Base-by-base conservation (phyloP, 164 flowering plant species). In the Aristolochia californica region DNA sequence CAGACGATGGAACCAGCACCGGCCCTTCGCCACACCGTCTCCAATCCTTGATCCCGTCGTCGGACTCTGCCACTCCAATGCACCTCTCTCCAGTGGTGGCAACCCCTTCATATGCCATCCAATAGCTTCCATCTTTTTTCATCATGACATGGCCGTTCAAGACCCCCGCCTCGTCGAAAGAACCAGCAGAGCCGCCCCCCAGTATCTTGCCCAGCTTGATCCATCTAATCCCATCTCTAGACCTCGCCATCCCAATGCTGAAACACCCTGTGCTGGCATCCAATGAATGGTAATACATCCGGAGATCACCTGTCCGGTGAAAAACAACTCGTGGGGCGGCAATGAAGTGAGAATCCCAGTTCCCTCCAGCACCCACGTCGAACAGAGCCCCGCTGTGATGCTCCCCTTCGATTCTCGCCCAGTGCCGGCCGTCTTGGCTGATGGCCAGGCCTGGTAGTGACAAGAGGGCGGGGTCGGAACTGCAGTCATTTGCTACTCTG, bases 391-490 rank as follows among this genome's bases (percentile, higher is more conserved):
- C 97, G 45, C 77, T 83, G 63, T 89, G 90, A 63, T 86, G 97
- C 40, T 84, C 90, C 25, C 95, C 97, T 74, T 89, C 97, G 30
- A 89, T 83, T 66, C 95, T 78, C 21, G 91, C 91, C 97, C 95
- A 87, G 28, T 84, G 82, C 68, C 86, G 73, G 38, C 93, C 93
- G 63, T 89, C 95, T 63, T 87, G 93, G 58, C 90, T 87, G 48
- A 78, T 77, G 2, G 93, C 97, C 52, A 89, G 72, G 0, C 97
- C 95, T 9, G 93, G 95, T 58, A 89, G 64, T 0, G 91, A 82
- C 75, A 63, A 78, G 14, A 45, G 72, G 16, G 17, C 22, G 56
- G 58, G 16, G 30, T 44, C 50, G 27, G 48, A 14, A 18, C 18
- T n/a, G 21, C 4, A 1, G 49, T 16, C 15, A 26, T 51, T 11